Conservation (phyloP, 164 flowering plant genomes). For the Umbellularia californica region DNA sequence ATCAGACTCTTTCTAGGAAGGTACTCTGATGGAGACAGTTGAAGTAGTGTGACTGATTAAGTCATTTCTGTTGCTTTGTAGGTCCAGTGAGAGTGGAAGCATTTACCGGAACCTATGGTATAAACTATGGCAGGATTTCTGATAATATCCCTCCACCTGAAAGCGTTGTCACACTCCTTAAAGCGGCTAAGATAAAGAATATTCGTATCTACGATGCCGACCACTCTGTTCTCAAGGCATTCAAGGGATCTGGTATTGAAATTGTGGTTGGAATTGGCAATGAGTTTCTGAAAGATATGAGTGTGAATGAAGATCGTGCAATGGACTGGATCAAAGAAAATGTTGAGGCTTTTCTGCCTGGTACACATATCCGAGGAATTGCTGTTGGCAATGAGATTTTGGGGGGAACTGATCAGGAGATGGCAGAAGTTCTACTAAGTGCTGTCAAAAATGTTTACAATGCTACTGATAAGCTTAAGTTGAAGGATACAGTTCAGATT, state of each 20-base stretch:
- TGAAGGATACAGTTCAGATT: constrained; percentile 39
- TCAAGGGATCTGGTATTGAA: constrained; percentile 62
- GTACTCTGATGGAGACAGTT: not conserved
- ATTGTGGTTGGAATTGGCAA: constrained; percentile 62
- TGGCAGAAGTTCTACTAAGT: constrained; percentile 57
- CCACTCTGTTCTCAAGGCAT: constrained; percentile 57
- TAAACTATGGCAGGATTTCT: constrained; percentile 76
- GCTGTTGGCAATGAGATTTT: constrained; percentile 80
- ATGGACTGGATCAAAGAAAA: constrained; percentile 66
- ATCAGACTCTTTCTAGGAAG: not conserved
- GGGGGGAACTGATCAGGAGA: constrained; percentile 40
- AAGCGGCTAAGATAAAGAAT: constrained; percentile 72
- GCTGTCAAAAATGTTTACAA: constrained; percentile 64
- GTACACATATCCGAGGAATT: constrained; percentile 57
- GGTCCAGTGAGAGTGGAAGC: constrained; percentile 27
- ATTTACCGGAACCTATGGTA: constrained; percentile 69
- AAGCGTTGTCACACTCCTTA: constrained; percentile 72
- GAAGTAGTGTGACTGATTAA: constrained; percentile 9
- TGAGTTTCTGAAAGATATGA: constrained; percentile 54
- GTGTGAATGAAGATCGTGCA: constrained; percentile 57
- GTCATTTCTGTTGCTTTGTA: constrained; percentile 20
- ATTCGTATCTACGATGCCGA: constrained; percentile 74
- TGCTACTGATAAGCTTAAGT: constrained; percentile 39
- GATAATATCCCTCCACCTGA: constrained; percentile 70
- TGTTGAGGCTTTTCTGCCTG: constrained; percentile 61